phyloP scores from a whole-genome alignment of 2,329 filamentous ascomycete genomes.

The Aspergillus quadrilineatus region DNA sequence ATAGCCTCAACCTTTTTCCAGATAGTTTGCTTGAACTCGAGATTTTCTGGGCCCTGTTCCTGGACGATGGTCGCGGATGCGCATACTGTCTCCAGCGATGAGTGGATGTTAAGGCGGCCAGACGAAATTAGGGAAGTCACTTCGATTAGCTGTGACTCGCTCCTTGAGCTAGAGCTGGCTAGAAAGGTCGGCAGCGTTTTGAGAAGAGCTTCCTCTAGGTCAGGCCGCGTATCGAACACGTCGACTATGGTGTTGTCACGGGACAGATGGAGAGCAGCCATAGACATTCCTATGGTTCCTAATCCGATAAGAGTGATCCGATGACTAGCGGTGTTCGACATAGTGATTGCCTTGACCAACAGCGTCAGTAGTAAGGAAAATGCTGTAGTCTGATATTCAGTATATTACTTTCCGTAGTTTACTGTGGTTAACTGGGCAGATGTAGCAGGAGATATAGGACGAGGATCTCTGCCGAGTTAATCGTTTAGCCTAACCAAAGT shows the following conservation, averaged over 20 bases:
- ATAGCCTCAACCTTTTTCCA: slow-evolving; percentile 54
- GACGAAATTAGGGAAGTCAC: slow-evolving; percentile 15
- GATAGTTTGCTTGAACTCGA: slow-evolving; percentile 51
- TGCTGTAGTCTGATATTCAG: no score
- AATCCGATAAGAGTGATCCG: slow-evolving; percentile 42
- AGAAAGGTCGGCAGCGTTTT: slow-evolving; percentile 23
- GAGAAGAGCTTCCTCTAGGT: slow-evolving; percentile 48
- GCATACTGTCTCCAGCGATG: slow-evolving; percentile 18
- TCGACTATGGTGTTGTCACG: slow-evolving; percentile 33
- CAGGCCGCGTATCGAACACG: slow-evolving; percentile 53
- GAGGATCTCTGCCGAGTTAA: not conserved
- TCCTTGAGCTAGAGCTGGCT: not conserved
- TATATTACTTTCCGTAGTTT: not conserved
- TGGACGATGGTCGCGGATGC: slow-evolving; percentile 53
- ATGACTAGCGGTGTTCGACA: slow-evolving; percentile 15
- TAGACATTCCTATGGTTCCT: slow-evolving; percentile 56
- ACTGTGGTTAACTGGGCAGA: not conserved
- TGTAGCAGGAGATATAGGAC: not conserved
- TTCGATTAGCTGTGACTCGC: not conserved
- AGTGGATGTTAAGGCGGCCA: slow-evolving; percentile 21
- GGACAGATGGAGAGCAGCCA: slow-evolving; percentile 45
- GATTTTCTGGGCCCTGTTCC: slow-evolving; percentile 59
- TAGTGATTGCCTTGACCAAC: not conserved
- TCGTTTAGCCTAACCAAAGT: not conserved
- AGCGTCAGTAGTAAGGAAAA: no score